Percentiles rank a stretch among this genome's conserved stretches.
Conservation (phyloP, 768 basidiomycete species). For the Suillus occidentalis region DNA sequence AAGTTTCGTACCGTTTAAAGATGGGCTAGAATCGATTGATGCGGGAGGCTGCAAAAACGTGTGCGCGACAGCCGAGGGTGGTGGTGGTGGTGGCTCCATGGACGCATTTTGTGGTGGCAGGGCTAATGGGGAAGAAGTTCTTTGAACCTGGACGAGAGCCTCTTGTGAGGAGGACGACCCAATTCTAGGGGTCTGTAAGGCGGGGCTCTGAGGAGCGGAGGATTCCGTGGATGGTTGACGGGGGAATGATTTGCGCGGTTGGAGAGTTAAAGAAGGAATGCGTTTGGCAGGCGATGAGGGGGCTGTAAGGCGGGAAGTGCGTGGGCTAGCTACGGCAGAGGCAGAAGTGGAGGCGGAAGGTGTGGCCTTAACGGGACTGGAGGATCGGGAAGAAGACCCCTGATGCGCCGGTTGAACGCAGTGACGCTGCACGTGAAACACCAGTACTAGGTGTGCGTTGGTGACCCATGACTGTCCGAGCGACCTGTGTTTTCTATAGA, state of each 20-base stretch:
- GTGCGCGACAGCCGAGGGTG: constrained; percentile 16
- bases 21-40: constrained; percentile 18
- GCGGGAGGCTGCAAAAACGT: constrained; percentile 13
- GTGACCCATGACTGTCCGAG: constrained; percentile 47
- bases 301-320: constrained; percentile 30
- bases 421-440: constrained; percentile 39
- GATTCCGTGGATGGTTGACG: constrained; percentile 43
- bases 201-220: constrained; percentile 32
- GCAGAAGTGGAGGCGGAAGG: constrained; percentile 27
- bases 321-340: constrained; percentile 28
- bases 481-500: constrained; percentile 27
- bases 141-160: constrained; percentile 16
- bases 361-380: constrained; percentile 58
- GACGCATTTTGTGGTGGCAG: constrained; percentile 34
- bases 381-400: constrained; percentile 56
- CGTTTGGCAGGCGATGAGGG: constrained; percentile 61
- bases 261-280: constrained; percentile 43
- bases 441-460: constrained; percentile 59
- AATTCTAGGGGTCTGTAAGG: constrained; percentile 30
- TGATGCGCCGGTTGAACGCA: constrained; percentile 41
- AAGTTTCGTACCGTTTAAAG: constrained; percentile 11
- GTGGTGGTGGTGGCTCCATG: constrained; percentile 26
- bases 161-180: constrained; percentile 31
- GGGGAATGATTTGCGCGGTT: constrained; percentile 50
- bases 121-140: constrained; percentile 42